Percentiles rank a stretch among this genome's conserved stretches.
Conservation (phyloP, 768 basidiomycete genomes). For the Rhodotorula toruloides region DNA sequence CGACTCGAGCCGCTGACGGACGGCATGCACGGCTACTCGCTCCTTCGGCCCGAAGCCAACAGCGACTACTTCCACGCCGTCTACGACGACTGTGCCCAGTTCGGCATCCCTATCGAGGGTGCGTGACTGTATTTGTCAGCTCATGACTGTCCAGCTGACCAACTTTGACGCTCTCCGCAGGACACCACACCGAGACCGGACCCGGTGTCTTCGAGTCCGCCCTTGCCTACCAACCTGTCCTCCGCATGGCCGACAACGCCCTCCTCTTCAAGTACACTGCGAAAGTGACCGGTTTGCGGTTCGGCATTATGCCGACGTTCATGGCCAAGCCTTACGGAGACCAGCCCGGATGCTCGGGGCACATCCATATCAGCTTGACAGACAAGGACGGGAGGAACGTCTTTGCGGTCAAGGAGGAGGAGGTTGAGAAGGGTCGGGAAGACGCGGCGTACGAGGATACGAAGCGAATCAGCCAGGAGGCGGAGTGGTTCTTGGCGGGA, state of each 20-base stretch:
- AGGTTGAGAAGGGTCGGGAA: conserved; percentile 58
- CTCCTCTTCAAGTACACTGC: conserved; percentile 85
- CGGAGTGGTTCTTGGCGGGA: conserved; percentile 92
- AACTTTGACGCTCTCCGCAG: too few species aligned
- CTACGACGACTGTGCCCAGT: conserved; percentile 66
- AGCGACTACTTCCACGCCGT: conserved; percentile 81
- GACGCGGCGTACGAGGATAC: conserved; percentile 75
- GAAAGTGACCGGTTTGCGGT: conserved; percentile 84
- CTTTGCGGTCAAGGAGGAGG: conserved; percentile 66
- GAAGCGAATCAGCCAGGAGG: conserved; percentile 72
- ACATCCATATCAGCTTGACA: conserved; percentile 84
- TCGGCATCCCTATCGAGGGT: conserved; percentile 76
- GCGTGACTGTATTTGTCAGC: conserved; percentile 54
- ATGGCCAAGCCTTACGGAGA: conserved; percentile 51
- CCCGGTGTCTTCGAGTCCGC: conserved; percentile 56
- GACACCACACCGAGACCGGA: conserved; percentile 74
- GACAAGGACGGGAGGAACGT: conserved; percentile 64
- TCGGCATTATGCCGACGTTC: conserved; percentile 86
- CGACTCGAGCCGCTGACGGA: conserved; percentile 75
- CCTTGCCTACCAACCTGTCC: conserved; percentile 70
- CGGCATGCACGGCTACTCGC: conserved; percentile 94
- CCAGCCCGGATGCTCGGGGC: conserved; percentile 94
- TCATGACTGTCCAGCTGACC: not conserved
- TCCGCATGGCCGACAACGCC: conserved; percentile 84
- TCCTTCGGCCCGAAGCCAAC: conserved; percentile 62